Evolutionary conservation across 2,329 filamentous ascomycete genomes (phyloP).

Genomic region (Alternaria triticina): DNA sequence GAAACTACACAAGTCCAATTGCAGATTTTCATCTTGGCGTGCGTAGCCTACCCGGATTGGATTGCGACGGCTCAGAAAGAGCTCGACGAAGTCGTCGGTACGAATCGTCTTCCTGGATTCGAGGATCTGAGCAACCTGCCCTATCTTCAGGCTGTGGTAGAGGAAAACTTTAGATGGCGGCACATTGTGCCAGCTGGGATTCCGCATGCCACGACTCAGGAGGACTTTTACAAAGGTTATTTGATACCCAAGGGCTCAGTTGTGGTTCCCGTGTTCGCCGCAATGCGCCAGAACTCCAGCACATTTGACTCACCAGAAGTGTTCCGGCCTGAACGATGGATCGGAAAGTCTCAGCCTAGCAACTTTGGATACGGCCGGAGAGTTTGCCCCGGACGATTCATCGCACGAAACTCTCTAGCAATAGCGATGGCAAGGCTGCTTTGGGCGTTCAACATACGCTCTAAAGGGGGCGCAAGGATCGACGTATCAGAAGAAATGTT

Average conservation of each 20-base stretch:
- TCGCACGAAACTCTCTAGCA: conserved; percentile 35
- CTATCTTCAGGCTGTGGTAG: conserved; percentile 34
- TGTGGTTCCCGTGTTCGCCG: conserved; percentile 43
- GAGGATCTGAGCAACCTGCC: conserved; percentile 33
- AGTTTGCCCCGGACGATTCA: conserved; percentile 48
- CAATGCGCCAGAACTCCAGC: conserved; percentile 40
- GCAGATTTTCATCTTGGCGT: conserved; percentile 25
- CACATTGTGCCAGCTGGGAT: conserved; percentile 49
- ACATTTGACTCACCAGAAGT: conserved; percentile 36
- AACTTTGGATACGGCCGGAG: conserved; percentile 59
- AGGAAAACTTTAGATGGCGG: conserved; percentile 43
- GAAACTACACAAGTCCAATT: conserved; percentile 25
- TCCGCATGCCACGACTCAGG: conserved; percentile 53
- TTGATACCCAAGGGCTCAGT: conserved; percentile 52
- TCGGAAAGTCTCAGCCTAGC: conserved; percentile 17
- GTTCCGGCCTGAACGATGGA: conserved; percentile 48
- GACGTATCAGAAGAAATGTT: conserved; percentile 32
- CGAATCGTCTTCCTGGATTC: conserved; percentile 21
- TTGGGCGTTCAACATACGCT: conserved; percentile 56
- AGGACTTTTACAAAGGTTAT: conserved; percentile 57
- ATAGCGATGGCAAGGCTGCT: conserved; percentile 42
- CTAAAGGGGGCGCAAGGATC: neutral
- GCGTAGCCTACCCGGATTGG: conserved; percentile 17
- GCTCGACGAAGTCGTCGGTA: conserved; percentile 30
- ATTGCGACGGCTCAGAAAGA: neutral